A percentile compares a stretch with the other conserved stretches of the same genome.
These are phyloP conservation scores for Rubia tinctorum DNA, from an alignment of 305 asterid genomes.

Conservation along the genomic window DNA sequence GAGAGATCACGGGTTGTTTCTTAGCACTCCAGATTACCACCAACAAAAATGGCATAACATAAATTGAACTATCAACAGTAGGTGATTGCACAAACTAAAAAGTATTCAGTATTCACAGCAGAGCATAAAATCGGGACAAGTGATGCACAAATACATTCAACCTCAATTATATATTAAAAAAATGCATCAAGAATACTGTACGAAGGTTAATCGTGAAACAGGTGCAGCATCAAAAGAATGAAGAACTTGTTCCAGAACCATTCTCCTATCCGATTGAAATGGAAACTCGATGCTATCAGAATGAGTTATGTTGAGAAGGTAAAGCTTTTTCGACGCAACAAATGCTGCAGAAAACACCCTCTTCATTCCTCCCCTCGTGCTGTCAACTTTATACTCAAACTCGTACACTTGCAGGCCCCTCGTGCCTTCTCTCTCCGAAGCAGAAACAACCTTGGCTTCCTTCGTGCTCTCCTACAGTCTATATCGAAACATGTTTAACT, in stretches of 20 bases:
- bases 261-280: conserved; percentile 45
- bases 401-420: conserved; percentile 77
- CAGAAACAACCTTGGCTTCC: conserved; percentile 64
- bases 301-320: conserved; percentile 65
- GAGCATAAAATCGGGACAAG: too few species aligned
- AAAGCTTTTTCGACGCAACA: conserved; percentile 72
- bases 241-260: conserved; percentile 59
- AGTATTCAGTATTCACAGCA: too few species aligned
- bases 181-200: not conserved
- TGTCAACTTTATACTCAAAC: conserved; percentile 83
- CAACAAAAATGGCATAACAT: too few species aligned
- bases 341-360: conserved; percentile 87
- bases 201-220: conserved; percentile 27
- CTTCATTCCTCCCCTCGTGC: conserved; percentile 87
- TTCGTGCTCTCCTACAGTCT: conserved; percentile 71
- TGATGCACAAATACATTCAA: not conserved
- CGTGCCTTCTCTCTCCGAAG: conserved; percentile 55
- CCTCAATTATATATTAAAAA: too few species aligned
- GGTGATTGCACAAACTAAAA: too few species aligned
- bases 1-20: too few species aligned
- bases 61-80: too few species aligned
- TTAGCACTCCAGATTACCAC: too few species aligned
- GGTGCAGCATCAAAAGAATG: conserved; percentile 70
- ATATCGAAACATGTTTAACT: not conserved
- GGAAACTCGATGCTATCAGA: conserved; percentile 64